phyloP scores from a whole-genome alignment of 345 rosid genomes.

The Syzygium aromaticum region DNA sequence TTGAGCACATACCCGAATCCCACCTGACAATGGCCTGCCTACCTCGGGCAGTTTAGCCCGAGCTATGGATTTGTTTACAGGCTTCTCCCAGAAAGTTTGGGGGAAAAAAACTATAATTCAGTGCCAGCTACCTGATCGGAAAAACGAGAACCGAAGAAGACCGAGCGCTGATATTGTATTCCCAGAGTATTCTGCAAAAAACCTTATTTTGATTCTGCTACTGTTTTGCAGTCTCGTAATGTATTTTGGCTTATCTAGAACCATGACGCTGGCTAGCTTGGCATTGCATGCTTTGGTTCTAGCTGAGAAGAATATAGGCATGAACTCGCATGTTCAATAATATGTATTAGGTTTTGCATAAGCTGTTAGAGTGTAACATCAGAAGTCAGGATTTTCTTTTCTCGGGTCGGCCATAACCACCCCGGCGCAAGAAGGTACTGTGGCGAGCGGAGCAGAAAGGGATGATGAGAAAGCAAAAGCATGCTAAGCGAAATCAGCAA shows the following conservation, averaged over 20 bases:
- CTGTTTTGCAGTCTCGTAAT: not conserved
- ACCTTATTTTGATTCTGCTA: not conserved
- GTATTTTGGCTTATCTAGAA: not conserved
- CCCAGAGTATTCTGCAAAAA: not conserved
- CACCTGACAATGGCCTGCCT: not conserved
- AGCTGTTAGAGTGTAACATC: slow-evolving; percentile 23
- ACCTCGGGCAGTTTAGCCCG: not conserved
- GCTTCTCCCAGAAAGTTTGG: not conserved
- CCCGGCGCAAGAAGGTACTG: not conserved
- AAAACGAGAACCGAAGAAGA: not conserved
- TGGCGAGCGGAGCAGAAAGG: not conserved
- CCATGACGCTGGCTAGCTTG: not conserved
- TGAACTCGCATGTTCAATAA: not conserved
- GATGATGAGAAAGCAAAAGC: slow-evolving; percentile 12
- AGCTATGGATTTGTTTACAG: not conserved
- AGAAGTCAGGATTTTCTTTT: not conserved
- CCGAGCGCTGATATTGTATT: not conserved
- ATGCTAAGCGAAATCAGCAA: slow-evolving; percentile 11
- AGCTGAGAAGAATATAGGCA: not conserved
- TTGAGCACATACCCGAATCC: not conserved
- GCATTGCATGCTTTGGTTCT: not conserved
- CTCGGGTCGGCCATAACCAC: not conserved
- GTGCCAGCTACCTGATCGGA: not conserved
- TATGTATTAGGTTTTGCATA: not conserved
- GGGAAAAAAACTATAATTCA: not conserved